Base-by-base conservation (phyloP, 768 basidiomycete species). In the Rhizopogon vesiculosus region DNA sequence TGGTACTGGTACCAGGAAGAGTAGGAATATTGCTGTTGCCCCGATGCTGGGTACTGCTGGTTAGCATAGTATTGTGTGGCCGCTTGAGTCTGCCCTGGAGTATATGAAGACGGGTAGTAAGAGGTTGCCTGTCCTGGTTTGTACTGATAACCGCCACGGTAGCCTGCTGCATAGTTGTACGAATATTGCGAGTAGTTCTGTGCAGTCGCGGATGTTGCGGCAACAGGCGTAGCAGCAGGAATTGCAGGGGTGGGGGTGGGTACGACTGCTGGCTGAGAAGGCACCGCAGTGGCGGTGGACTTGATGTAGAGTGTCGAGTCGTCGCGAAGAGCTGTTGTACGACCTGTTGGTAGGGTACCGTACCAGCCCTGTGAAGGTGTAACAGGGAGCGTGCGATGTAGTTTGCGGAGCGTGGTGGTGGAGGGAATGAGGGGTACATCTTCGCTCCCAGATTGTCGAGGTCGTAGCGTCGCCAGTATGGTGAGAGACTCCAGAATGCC, bases 291-390 rank as follows among this genome's bases (percentile, higher is more conserved):
- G 15, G 73, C 65, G 3, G 77, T 73, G 1, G 80, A 68, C 59
- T 78, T 79, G 57, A 90, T 78, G 69, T 84, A 85, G 44, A 91
- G 71, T 1, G 90, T 93, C 3, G 81, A 78, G 64, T 92, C 84
- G 66, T 91, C 90, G 16, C 85, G 82, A 15, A 91, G 78, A 5
- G 89, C 87, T 0, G 79, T 77, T 9, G 79, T 56, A 25, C 78
- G 76, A 45, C 77, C 73, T 12, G 81, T 63, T 10, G 86, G 82
- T 3, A 92, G 77, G 2, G 84, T 91, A 38, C 90, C 90, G 61
- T 83, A 74, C 89, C 89, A 93, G 19, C 89, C 86, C 55, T 74
- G 73, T 2, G 81, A 74, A 15, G 85, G 77, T 8, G 77, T 76
- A 25, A 80, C 65, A 1, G 85, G 87, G 3, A 93, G 74, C 1